Base-by-base conservation (phyloP, 805 yeast species). In the Pichia exigua region DNA sequence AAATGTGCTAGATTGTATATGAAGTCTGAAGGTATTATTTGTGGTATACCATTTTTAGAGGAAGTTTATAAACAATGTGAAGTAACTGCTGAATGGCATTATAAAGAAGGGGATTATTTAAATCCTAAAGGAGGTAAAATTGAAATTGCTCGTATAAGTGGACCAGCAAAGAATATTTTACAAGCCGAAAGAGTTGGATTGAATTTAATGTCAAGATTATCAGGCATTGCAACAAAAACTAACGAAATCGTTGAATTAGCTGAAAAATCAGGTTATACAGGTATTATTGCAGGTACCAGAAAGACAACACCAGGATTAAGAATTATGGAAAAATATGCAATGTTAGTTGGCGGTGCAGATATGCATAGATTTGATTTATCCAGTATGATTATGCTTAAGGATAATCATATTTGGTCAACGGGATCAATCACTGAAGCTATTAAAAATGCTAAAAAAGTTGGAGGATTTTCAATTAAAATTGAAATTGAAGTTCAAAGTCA, bases 281-380 rank as follows among this genome's bases (percentile, higher is more conserved):
- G 98, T 0, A 76, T 84, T 24, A 89, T 91, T 64, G 97, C 98
- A 0, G 98, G 97, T 8, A 91, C 98, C 1, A 79, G 98, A 64
- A 91, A 91, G 69, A 92, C 97, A n/a, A 92, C 98, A 0, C 98
- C 98, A 0, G 98, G 98, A 0, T 76, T 91, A 56, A 79, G 98
- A 62, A 73, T 83, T 43, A 70, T 92, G 52, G 98, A 91, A 65
- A 91, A 91, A 66, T 91, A 91, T 69, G 85, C 96, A 24, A 92
- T 91, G 98, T 71, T 88, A 32, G 95, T 91, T 11, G 98, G 97
- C 32, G 97, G 97, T 3, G 86, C 88, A 51, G 98, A 91, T 64
- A 78, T 94, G 50, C 98, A 91, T 67, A 76, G 98, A 57, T 88
- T 88, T 64, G 97, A 92, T 65, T 77, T 91, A 51, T 83, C 94